Base-by-base conservation (phyloP, 371 early-diverging fungal species). In the Dentiscutata heterogama region DNA sequence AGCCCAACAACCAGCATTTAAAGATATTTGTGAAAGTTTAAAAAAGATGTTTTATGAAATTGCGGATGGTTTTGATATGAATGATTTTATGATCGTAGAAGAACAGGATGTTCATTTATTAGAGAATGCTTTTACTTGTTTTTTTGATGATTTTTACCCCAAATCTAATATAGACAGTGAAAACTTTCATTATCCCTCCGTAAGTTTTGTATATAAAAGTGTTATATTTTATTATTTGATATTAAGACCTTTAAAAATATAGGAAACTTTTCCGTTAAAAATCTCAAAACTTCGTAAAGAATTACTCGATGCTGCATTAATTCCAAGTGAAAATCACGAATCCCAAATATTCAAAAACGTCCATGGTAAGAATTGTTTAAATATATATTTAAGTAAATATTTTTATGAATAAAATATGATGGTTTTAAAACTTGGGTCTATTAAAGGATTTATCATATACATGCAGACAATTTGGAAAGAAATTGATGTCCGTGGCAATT, bases 41-140 rank as follows among this genome's bases (percentile, higher is more conserved):
- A 51, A 74, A 54, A 29, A 54, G 27, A 74, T 74, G 74, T 74
- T 74, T 7, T 7, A 51, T 25, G 27, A 74, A 46, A 53, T 56
- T 14, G 54, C 74, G 46, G 74, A 54, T 4, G 53, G 74, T 51
- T 16, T 11, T 4, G 53, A 54, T 14, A 51, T 74, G 25, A n/a
- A 56, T 6, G 74, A 74, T 20, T 74, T 74, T 29, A 74, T 74
- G 51, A 54, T 53, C 0, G 29, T 74, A 11, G 22, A 46, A 27
- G n/a, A 74, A 25, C 18, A 74, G 7, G 74, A 74, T 74, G 54
- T 74, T 29, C 74, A 74, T 29, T 27, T 74, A 74, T 54, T 74
- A 27, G 54, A n/a, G 22, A 74, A 54, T 56, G 74, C 74, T 16
- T 74, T 74, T 27, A 5, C n/a, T 53, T 74, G 25, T 29, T 74